Percentiles rank a stretch among this genome's conserved stretches.
Conservation (phyloP, 1,284 basidiomycete genomes). For the Golubevia sp. region DNA sequence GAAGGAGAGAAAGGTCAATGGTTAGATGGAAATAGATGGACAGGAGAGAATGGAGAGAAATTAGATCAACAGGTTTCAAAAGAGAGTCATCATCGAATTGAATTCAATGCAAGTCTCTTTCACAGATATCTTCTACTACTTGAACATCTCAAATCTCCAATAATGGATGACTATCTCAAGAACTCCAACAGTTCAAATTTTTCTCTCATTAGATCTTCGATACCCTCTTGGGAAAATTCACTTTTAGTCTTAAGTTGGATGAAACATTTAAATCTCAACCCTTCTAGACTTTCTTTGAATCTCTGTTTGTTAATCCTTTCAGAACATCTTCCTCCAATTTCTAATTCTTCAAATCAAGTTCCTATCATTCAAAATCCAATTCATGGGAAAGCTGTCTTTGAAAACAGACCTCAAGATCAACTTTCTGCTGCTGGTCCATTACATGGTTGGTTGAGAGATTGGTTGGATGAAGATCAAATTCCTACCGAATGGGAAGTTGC, state of each 20-base stretch:
- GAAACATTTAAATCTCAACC: too few species aligned
- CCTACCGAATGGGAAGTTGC: background rate
- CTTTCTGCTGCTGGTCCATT: background rate
- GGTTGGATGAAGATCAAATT: background rate
- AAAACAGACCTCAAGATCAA: background rate
- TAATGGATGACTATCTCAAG: too few species aligned
- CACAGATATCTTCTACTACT: background rate
- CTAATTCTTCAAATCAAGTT: background rate
- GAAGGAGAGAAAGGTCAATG: background rate
- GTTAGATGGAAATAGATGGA: background rate
- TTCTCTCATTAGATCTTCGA: too few species aligned
- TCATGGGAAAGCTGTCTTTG: background rate
- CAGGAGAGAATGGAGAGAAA: background rate
- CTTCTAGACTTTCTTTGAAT: too few species aligned
- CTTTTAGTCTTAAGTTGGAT: too few species aligned
- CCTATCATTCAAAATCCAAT: background rate
- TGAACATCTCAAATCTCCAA: too few species aligned
- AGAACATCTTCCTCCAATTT: background rate
- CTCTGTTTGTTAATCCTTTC: background rate
- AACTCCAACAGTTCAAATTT: too few species aligned
- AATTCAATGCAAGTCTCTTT: background rate
- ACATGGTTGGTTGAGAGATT: background rate
- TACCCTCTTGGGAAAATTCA: too few species aligned
- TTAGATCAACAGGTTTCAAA: background rate
- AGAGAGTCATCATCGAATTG: background rate